phyloP scores from a whole-genome alignment of 345 rosid species.

The Nephelium lappaceum region DNA sequence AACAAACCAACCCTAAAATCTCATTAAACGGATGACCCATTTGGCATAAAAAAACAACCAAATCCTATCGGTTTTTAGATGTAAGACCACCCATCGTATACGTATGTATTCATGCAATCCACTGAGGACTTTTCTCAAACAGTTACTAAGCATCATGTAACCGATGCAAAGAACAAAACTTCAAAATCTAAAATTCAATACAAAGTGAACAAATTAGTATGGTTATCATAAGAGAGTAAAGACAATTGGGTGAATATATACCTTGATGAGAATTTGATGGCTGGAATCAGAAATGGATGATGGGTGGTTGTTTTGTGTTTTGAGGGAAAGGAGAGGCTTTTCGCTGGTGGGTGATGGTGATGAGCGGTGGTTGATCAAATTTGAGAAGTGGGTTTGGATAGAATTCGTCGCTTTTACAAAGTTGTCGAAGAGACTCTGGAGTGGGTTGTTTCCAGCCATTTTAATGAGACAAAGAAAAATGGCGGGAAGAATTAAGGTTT shows the following conservation, averaged over 20 bases:
- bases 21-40: neutral
- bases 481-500: constrained; percentile 3
- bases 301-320: constrained; percentile 18
- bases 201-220: neutral
- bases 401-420: constrained; percentile 49
- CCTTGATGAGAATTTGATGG: constrained; percentile 47
- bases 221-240: neutral
- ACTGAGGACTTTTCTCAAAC: constrained; percentile 55
- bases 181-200: neutral
- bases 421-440: constrained; percentile 48
- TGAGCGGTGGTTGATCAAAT: constrained; percentile 33
- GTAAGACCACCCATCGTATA: neutral
- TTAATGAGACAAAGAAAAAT: neutral
- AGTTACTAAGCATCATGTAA: constrained; percentile 20
- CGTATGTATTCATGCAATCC: constrained; percentile 5
- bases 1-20: neutral
- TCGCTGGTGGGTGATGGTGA: constrained; percentile 14
- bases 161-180: neutral
- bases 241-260: constrained; percentile 15
- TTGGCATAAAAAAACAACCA: too few relatives aligned
- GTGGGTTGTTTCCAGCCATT: constrained; percentile 57
- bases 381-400: constrained; percentile 59
- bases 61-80: neutral
- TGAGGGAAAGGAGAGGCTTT: constrained; percentile 36
- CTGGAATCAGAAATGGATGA: constrained; percentile 18